phyloP scores from a whole-genome alignment of 805 yeast species.

The Spencermartinsiella europaea region DNA sequence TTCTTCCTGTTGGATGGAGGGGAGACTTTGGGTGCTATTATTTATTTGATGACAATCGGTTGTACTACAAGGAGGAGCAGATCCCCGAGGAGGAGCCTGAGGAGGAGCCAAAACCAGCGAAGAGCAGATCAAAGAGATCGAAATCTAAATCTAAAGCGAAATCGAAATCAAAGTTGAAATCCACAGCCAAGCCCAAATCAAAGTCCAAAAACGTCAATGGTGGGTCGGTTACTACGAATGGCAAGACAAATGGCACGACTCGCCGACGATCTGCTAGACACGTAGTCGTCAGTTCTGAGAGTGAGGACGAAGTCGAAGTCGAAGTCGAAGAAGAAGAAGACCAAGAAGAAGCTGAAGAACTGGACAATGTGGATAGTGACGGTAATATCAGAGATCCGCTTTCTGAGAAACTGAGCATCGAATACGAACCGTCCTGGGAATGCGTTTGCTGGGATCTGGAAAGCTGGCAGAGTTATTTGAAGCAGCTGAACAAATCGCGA shows the following conservation, averaged over 20 bases:
- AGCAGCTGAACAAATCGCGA: conserved; percentile 16
- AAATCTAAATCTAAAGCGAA: conserved; percentile 3
- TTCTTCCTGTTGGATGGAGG: conserved; percentile 29
- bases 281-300: neutral
- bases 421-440: conserved; percentile 26
- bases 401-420: conserved; percentile 17
- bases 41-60: conserved; percentile 34
- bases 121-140: conserved; percentile 1
- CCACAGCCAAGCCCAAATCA: neutral
- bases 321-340: conserved; percentile 10
- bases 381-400: conserved; percentile 11
- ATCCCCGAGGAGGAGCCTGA: conserved; percentile 15
- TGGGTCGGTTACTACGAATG: conserved; percentile 1
- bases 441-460: conserved; percentile 29
- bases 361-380: conserved; percentile 8
- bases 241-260: neutral
- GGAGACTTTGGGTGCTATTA: conserved; percentile 26
- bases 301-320: conserved; percentile 11
- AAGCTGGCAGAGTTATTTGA: conserved; percentile 26
- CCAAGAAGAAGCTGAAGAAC: neutral
- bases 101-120: conserved; percentile 5
- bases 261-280: neutral
- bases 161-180: conserved; percentile 1
- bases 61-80: conserved; percentile 24
- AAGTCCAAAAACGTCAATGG: neutral